Conservation (phyloP, 331 rosid genomes). For the Malus hybrid region DNA sequence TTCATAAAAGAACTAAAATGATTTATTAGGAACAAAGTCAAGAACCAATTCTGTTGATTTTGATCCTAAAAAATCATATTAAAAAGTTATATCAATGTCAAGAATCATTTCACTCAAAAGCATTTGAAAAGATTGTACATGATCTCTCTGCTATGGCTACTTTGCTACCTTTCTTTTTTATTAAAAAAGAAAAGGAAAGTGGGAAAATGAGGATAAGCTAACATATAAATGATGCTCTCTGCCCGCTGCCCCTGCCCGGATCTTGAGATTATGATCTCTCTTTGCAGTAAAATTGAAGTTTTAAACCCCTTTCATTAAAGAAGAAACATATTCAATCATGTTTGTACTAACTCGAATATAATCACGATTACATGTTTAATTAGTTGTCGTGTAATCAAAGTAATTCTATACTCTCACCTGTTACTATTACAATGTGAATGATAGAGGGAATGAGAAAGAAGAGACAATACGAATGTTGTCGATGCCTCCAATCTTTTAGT, state of each 20-base stretch:
- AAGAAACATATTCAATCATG: not conserved
- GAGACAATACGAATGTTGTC: not conserved
- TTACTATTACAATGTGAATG: not conserved
- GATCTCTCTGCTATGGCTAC: not conserved
- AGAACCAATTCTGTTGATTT: too few species aligned
- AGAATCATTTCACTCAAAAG: too few species aligned
- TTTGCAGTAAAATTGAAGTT: conserved; percentile 8
- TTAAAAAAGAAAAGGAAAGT: not conserved
- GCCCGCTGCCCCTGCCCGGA: conserved; percentile 11
- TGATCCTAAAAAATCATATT: too few species aligned
- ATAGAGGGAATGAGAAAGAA: not conserved
- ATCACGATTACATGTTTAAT: not conserved
- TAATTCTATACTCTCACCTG: not conserved
- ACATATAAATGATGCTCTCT: not conserved
- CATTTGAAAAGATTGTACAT: conserved; percentile 12
- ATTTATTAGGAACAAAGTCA: too few species aligned
- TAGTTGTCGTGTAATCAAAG: conserved; percentile 16
- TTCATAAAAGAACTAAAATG: too few species aligned
- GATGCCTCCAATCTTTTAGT: not conserved
- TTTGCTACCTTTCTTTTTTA: conserved; percentile 8
- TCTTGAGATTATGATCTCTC: not conserved
- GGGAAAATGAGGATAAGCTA: not conserved
- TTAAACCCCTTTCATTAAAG: conserved; percentile 9
- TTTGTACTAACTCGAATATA: conserved; percentile 17
- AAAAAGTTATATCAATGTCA: too few species aligned